These are phyloP conservation scores for Syzygium syzygioides DNA, from an alignment of 441 rosid genomes.

Conservation along the genomic window DNA sequence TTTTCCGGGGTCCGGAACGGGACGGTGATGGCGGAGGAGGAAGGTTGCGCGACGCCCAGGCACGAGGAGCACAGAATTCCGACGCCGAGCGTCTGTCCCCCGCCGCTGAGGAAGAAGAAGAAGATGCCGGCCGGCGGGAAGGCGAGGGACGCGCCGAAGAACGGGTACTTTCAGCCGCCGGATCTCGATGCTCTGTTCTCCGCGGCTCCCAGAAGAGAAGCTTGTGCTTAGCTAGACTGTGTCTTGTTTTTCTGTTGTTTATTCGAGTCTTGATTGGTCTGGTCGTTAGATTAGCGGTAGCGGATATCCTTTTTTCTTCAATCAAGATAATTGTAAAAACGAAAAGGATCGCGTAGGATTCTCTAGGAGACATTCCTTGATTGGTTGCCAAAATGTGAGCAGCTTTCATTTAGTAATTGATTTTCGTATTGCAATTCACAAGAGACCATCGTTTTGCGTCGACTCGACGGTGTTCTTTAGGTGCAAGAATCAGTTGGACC, in stretches of 20 bases:
- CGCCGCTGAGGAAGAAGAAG: constrained; percentile 64
- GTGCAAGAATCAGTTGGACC: neutral
- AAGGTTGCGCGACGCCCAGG: constrained; percentile 51
- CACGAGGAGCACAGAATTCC: constrained; percentile 34
- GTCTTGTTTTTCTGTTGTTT: neutral
- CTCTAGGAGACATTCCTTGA: neutral
- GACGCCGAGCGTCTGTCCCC: constrained; percentile 37
- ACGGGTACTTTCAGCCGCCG: constrained; percentile 60
- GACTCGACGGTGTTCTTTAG: neutral
- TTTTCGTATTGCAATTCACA: neutral
- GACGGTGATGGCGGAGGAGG: constrained; percentile 12
- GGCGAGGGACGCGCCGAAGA: constrained; percentile 38
- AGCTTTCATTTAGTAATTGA: neutral
- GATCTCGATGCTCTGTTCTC: constrained; percentile 58
- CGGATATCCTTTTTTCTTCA: neutral
- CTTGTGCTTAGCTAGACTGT: constrained; percentile 19
- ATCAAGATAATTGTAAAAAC: neutral
- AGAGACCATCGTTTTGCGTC: neutral
- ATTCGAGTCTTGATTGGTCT: neutral
- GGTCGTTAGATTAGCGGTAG: neutral
- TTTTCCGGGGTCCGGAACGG: neutral
- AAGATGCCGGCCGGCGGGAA: constrained; percentile 26
- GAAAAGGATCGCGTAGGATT: neutral
- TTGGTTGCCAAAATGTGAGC: neutral
- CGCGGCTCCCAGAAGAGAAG: constrained; percentile 17